Conservation (phyloP, 2,329 filamentous ascomycete species). For the Sphaerostilbella broomeana region DNA sequence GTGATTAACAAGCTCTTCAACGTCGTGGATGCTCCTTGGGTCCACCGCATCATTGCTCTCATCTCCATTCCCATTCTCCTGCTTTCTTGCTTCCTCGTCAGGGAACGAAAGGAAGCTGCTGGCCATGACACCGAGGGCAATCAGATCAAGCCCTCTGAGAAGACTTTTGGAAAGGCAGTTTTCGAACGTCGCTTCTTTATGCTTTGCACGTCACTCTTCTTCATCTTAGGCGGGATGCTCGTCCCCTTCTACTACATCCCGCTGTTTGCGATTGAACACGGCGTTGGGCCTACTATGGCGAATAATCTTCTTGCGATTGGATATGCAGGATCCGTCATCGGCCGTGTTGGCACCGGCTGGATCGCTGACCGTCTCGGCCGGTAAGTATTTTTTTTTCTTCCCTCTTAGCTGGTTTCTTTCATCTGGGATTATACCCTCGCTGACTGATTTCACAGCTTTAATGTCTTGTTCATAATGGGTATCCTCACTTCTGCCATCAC, state of each 20-base stretch:
- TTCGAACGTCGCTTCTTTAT: slow-evolving; percentile 20
- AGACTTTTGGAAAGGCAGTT: slow-evolving; percentile 22
- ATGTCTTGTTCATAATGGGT: slow-evolving; percentile 28
- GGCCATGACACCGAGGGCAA: slow-evolving; percentile 15
- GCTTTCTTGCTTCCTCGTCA: slow-evolving; percentile 23
- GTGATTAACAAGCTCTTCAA: slow-evolving; percentile 17
- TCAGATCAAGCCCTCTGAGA: slow-evolving; percentile 9
- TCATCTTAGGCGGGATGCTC: slow-evolving; percentile 25
- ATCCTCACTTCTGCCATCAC: slow-evolving; percentile 22
- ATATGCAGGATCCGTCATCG: slow-evolving; percentile 49
- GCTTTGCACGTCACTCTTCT: slow-evolving; percentile 19
- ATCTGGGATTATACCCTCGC: not conserved
- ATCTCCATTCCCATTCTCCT: slow-evolving; percentile 22
- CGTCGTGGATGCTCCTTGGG: slow-evolving; percentile 10
- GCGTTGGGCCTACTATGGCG: slow-evolving; percentile 41
- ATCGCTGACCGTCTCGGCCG: slow-evolving; percentile 45
- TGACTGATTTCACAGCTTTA: slow-evolving; percentile 27
- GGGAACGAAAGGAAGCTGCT: slow-evolving; percentile 18
- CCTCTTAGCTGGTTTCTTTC: no score
- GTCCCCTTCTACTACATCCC: slow-evolving; percentile 32
- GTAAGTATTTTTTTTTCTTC: slow-evolving; percentile 5
- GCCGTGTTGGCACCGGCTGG: slow-evolving; percentile 46
- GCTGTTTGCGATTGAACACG: slow-evolving; percentile 43
- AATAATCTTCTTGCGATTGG: slow-evolving; percentile 58
- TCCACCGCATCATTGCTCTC: slow-evolving; percentile 18